Base-by-base conservation (phyloP, 1,284 basidiomycete genomes). In the Rhodotorula sp. region DNA sequence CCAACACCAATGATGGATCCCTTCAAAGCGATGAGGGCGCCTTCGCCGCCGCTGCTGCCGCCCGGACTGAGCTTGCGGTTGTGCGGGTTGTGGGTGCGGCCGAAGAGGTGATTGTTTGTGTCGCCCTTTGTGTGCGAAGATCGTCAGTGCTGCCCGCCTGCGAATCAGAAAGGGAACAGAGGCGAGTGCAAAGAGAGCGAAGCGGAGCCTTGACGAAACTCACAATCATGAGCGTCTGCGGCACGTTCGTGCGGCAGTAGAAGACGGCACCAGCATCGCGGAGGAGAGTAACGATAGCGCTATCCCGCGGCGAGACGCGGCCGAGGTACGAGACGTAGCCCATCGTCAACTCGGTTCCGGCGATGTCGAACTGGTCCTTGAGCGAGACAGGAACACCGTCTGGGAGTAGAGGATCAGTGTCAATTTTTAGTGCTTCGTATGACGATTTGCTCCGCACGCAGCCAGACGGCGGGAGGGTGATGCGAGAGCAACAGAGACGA, bases 1-100 rank as follows among this genome's bases (percentile, higher is more conserved):
- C 81, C 82, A 13, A 89, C 84, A 28, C 88, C 88, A 15, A 89
- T 76, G 0, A 85, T 83, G 53, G 85, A 86, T 44, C 84, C 83
- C 84, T 82, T 83, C 68, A 86, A 79, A 0, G 84, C 83, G 7
- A 86, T 79, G 60, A 89, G 78, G 10, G 87, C 86, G 58, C 86
- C 85, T 84, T 86, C 69, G 82, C 81, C 58, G 82, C 85, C 69
- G 84, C 85, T 58, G 83, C 77, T 59, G 84, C 83, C 83, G 84
- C 70, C 72, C 65, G 75, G 76, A 72, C 62, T 54, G 76, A 88
- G 81, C 56, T 83, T 78, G 70, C 88, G 88, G 75, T 81, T 84
- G 76, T 74, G 77, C 6, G 82, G 81, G 67, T 81, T 82, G 44
- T 75, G 31, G 13, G 81, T 81, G 10, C 68, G 70, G 11, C 81